A percentile compares a stretch with the other conserved stretches of the same genome.
These are phyloP conservation scores for Talaromyces sp. DNA, from an alignment of 2,329 filamentous ascomycete genomes.

Conservation along the genomic window DNA sequence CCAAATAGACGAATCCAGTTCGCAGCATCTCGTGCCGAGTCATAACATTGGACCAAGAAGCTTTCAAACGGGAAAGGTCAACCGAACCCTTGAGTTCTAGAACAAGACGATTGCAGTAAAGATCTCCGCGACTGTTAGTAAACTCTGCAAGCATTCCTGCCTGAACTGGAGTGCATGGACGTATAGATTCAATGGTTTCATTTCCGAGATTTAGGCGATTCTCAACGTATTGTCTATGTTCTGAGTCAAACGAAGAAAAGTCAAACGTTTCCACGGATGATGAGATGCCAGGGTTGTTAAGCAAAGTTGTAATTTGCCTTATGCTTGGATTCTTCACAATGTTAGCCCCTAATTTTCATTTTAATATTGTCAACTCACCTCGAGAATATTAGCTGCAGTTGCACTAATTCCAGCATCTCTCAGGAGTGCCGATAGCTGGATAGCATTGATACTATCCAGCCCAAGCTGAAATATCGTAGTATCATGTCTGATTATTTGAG, in stretches of 20 bases:
- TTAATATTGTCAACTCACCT: constrained; percentile 31
- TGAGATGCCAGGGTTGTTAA: constrained; percentile 36
- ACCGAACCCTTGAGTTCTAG: constrained; percentile 42
- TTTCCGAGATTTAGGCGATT: constrained; percentile 23
- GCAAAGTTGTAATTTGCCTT: constrained; percentile 26
- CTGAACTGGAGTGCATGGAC: constrained; percentile 76
- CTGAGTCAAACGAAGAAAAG: constrained; percentile 47
- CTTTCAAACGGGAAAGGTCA: constrained; percentile 37
- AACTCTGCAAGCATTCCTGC: constrained; percentile 74
- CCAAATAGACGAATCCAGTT: constrained; percentile 63
- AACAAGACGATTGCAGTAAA: constrained; percentile 71
- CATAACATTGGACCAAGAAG: constrained; percentile 56
- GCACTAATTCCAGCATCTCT: constrained; percentile 54
- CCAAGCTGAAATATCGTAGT: constrained; percentile 84
- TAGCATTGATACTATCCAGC: constrained; percentile 81
- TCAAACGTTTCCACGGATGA: constrained; percentile 32
- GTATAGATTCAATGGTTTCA: constrained; percentile 49
- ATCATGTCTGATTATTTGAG: constrained; percentile 47
- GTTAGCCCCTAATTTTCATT: constrained; percentile 9
- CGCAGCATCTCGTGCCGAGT: constrained; percentile 64
- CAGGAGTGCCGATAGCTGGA: constrained; percentile 66
- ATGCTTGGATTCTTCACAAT: constrained; percentile 29
- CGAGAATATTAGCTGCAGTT: constrained; percentile 68
- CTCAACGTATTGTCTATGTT: constrained; percentile 31
- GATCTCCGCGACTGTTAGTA: constrained; percentile 55